phyloP scores from a whole-genome alignment of 2,329 filamentous ascomycete species.

The Verticillium dahliae region DNA sequence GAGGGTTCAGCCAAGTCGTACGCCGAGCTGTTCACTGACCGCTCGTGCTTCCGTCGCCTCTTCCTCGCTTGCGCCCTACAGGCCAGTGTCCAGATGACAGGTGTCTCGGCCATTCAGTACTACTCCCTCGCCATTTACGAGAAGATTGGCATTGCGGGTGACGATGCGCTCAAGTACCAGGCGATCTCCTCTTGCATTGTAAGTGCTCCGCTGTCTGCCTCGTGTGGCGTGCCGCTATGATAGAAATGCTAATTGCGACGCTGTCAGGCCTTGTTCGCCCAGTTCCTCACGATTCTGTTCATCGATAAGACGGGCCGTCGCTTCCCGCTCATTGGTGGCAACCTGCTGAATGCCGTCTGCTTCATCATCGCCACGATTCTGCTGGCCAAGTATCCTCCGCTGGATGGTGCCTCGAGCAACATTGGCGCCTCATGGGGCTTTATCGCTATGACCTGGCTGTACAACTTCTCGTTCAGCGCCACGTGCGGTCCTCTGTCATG shows the following conservation, averaged over 20 bases:
- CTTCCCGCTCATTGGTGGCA: slow-evolving; percentile 65
- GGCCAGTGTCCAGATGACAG: slow-evolving; percentile 70
- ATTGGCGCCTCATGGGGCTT: slow-evolving; percentile 56
- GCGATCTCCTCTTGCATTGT: slow-evolving; percentile 41
- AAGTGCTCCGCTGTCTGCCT: background rate
- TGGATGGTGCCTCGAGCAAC: slow-evolving; percentile 25
- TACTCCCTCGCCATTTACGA: slow-evolving; percentile 61
- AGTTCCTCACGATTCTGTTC: slow-evolving; percentile 59
- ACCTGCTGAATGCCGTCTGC: slow-evolving; percentile 62
- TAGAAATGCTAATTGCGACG: too few relatives aligned
- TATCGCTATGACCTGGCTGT: slow-evolving; percentile 66
- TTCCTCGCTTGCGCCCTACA: slow-evolving; percentile 65
- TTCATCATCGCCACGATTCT: slow-evolving; percentile 62
- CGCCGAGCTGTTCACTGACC: slow-evolving; percentile 54
- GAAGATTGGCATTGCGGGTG: slow-evolving; percentile 60
- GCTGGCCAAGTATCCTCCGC: slow-evolving; percentile 50
- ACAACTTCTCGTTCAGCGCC: slow-evolving; percentile 63
- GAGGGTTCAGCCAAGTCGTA: slow-evolving; percentile 65
- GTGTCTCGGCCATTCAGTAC: slow-evolving; percentile 61
- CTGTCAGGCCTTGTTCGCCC: slow-evolving; percentile 57
- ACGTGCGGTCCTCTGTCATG: slow-evolving; percentile 54
- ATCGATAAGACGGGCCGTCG: slow-evolving; percentile 67
- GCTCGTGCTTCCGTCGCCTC: slow-evolving; percentile 61
- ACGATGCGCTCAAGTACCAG: slow-evolving; percentile 66
- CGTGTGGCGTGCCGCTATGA: background rate